Evolutionary conservation across 2,329 filamentous ascomycete species (phyloP), one percentile per base, ranked within the genome.

Genomic region (Penicillium sp.): DNA sequence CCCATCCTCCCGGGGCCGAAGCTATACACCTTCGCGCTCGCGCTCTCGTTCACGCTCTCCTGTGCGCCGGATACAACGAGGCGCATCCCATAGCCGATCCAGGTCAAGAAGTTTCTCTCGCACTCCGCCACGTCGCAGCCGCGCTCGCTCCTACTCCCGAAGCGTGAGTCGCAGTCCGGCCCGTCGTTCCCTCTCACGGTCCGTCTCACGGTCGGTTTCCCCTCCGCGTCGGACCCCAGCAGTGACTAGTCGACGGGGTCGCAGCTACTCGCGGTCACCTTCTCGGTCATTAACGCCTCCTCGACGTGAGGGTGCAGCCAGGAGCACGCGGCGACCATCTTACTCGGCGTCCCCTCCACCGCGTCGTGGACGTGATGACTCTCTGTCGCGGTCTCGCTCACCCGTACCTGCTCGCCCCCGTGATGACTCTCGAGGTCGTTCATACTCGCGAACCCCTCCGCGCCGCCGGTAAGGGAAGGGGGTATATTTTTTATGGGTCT

Each of bases 1-100:
- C 12, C 58, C 59, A 26, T 64, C 62, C 27, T 64, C 65, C 9
- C 64, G 65, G 7, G 57, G 63, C 42, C 61, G 61, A 46, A 66
- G 61, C 55, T 67, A 66, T 52, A 67, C 65, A 4, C 60, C 62
- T 38, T 69, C 67, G 39, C 61, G 59, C 26, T 70, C 68, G n/a
- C 63, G 63, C 11, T 69, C 69, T 9, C 63, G 63, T 8, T 69
- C 69, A 9, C 63, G 63, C 5, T 69, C 69, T n/a, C 66, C 61
- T 5, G 58, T 64, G 18, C 61, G 56, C 38, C 63, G 55, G 29
- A 63, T 64, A 36, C 61, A 58, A 39, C 63, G 65, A 39, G 60
- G 58, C 44, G 52, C 57, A 12, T 66, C 67, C 3, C 57, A 66
- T 50, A 71, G 66, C 51, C 63, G 63, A 18, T 68, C 68, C 7